Conservation (phyloP, 108 stramenopile genomes). For the Schizochytrium sp. region DNA sequence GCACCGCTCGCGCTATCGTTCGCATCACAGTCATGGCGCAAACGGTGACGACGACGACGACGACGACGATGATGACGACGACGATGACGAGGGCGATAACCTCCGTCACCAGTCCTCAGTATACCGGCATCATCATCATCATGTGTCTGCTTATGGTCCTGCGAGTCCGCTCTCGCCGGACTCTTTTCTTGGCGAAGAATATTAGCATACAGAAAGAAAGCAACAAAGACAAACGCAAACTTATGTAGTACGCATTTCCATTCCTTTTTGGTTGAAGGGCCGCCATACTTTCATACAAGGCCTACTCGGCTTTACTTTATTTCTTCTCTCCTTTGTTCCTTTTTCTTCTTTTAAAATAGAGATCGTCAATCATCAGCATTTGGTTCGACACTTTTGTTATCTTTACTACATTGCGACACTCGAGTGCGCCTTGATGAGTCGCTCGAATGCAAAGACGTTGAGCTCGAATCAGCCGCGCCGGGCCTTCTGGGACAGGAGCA, state of each 20-base stretch:
- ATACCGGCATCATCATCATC: not conserved
- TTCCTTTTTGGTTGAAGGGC: too few relatives aligned
- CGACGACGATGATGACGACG: not conserved
- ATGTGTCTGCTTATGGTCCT: not conserved
- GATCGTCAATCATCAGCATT: not conserved
- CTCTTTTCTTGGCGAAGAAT: not conserved
- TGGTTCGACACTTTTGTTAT: not conserved
- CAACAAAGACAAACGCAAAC: not conserved
- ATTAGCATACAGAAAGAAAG: not conserved
- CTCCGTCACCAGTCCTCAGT: not conserved
- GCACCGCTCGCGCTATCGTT: too few relatives aligned
- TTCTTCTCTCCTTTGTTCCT: not conserved
- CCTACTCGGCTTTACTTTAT: too few relatives aligned
- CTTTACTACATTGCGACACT: not conserved
- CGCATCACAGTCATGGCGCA: too few relatives aligned
- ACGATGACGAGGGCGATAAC: not conserved
- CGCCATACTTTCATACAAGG: too few relatives aligned
- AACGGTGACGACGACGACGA: slow-evolving; percentile 18
- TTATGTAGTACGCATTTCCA: too few relatives aligned
- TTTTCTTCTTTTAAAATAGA: too few relatives aligned
- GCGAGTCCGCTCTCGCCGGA: not conserved
- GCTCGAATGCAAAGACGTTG: not conserved
- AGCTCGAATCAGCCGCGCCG: not conserved
- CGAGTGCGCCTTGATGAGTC: not conserved
- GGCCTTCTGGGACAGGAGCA: too few relatives aligned